Evolutionary conservation across 1,284 basidiomycete species (phyloP).

Genomic region (Xerocomus minutiporus): DNA sequence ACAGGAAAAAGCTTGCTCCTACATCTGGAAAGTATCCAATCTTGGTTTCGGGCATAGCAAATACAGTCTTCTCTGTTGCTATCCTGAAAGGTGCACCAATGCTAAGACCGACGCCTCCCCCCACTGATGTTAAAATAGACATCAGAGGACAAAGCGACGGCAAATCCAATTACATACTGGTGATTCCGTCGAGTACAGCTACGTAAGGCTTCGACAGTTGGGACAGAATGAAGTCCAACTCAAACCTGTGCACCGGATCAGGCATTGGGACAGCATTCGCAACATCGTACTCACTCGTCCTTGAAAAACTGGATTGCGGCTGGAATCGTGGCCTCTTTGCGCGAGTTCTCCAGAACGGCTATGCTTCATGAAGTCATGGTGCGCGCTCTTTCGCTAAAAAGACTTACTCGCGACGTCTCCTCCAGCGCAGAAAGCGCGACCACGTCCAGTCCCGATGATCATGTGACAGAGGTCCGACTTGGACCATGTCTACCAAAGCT

Average conservation of each 20-base stretch:
- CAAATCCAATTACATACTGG: slow-evolving; percentile 56
- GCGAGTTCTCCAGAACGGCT: slow-evolving; percentile 57
- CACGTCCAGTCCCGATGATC: slow-evolving; percentile 75
- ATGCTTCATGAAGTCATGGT: slow-evolving; percentile 14
- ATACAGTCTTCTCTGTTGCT: slow-evolving; percentile 88
- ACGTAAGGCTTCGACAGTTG: slow-evolving; percentile 84
- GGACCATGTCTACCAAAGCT: slow-evolving; percentile 66
- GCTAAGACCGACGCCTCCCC: slow-evolving; percentile 90
- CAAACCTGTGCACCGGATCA: slow-evolving; percentile 56
- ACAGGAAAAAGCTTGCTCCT: slow-evolving; percentile 86
- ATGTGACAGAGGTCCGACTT: slow-evolving; percentile 69
- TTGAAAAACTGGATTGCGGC: slow-evolving; percentile 84
- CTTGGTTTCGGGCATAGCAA: slow-evolving; percentile 98
- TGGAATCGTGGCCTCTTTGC: slow-evolving; percentile 47
- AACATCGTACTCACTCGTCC: slow-evolving; percentile 60
- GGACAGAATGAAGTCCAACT: slow-evolving; percentile 83
- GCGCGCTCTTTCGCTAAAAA: slow-evolving; percentile 3
- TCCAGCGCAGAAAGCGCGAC: slow-evolving; percentile 89
- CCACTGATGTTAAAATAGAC: slow-evolving; percentile 57
- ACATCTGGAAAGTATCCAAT: slow-evolving; percentile 91
- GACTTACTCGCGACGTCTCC: slow-evolving; percentile 85
- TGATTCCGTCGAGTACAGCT: slow-evolving; percentile 85
- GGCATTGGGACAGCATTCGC: slow-evolving; percentile 3
- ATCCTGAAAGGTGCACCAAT: slow-evolving; percentile 89
- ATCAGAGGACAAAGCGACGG: slow-evolving; percentile 16